A percentile compares a stretch with the other conserved stretches of the same genome.
These are phyloP conservation scores for Auricularia heimuer DNA, from an alignment of 768 basidiomycete species.

Conservation along the genomic window DNA sequence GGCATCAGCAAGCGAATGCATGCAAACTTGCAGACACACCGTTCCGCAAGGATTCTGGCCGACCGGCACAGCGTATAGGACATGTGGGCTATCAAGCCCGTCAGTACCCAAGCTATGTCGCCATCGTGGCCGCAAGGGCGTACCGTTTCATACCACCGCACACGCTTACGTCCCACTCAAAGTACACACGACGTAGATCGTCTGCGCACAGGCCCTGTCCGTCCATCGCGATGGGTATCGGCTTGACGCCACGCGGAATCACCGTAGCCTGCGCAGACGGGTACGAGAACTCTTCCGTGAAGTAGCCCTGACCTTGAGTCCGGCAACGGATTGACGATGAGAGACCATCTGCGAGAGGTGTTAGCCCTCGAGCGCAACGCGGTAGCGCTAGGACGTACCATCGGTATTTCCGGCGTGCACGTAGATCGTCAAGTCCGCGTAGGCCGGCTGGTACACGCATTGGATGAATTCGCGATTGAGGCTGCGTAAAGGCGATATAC, in stretches of 20 bases:
- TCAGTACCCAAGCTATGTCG: neutral
- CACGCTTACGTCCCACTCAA: constrained; percentile 51
- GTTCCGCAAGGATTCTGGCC: constrained; percentile 79
- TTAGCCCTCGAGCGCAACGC: neutral
- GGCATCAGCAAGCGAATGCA: neutral
- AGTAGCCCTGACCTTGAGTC: constrained; percentile 51
- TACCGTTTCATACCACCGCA: constrained; percentile 47
- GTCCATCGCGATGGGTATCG: constrained; percentile 59
- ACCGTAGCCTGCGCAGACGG: constrained; percentile 40
- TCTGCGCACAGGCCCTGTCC: constrained; percentile 57
- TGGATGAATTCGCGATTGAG: constrained; percentile 49
- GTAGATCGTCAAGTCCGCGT: constrained; percentile 47
- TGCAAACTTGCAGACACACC: constrained; percentile 28
- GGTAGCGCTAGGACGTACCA: constrained; percentile 19
- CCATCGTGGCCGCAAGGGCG: constrained; percentile 4
- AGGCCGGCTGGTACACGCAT: constrained; percentile 42
- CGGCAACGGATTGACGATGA: constrained; percentile 44
- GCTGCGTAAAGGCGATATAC: constrained; percentile 46
- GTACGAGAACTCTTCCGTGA: constrained; percentile 68
- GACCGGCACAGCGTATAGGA: constrained; percentile 68
- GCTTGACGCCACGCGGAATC: constrained; percentile 30
- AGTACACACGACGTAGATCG: constrained; percentile 48
- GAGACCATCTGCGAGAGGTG: neutral
- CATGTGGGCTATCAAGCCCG: constrained; percentile 40
- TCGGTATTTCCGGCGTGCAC: constrained; percentile 65